Conservation (phyloP, 208 protist species). For the Crithidia thermophila region DNA sequence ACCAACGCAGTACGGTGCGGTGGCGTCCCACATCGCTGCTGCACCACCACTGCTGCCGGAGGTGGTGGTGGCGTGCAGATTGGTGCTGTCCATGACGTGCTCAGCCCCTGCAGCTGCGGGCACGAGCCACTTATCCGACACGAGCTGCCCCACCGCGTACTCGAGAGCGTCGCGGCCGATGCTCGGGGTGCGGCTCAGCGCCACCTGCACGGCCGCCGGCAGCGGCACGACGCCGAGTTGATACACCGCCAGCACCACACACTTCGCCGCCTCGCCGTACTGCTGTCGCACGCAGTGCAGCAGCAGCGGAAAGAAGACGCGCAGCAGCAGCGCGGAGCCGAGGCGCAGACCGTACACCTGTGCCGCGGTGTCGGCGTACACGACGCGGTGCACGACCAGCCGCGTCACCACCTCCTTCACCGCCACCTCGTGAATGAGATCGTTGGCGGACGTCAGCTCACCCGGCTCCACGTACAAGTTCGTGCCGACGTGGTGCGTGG, state of each 20-base stretch:
- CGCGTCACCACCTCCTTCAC: constrained; percentile 76
- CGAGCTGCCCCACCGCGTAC: constrained; percentile 47
- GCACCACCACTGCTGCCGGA: neutral
- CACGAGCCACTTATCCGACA: constrained; percentile 55
- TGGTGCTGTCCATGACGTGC: neutral
- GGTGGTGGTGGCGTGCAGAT: neutral
- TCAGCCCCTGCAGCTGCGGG: constrained; percentile 14
- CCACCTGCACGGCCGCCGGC: constrained; percentile 43
- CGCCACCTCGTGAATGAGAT: constrained; percentile 52
- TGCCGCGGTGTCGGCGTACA: constrained; percentile 30
- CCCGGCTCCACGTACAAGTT: constrained; percentile 20
- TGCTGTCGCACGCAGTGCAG: constrained; percentile 46
- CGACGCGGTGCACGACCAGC: constrained; percentile 75
- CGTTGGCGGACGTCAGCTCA: constrained; percentile 13
- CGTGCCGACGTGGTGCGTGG: constrained; percentile 25
- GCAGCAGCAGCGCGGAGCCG: constrained; percentile 64
- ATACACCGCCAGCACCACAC: constrained; percentile 54
- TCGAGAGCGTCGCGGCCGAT: constrained; percentile 36
- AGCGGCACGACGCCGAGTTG: constrained; percentile 62
- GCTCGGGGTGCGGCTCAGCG: constrained; percentile 40
- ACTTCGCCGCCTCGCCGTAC: constrained; percentile 60
- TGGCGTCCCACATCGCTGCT: constrained; percentile 10
- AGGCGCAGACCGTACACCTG: constrained; percentile 55
- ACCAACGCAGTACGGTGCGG: constrained; percentile 42
- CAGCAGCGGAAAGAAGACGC: constrained; percentile 62